These are phyloP conservation scores for Orbilia javanica DNA, from an alignment of 2,329 filamentous ascomycete species.

Conservation along the genomic window DNA sequence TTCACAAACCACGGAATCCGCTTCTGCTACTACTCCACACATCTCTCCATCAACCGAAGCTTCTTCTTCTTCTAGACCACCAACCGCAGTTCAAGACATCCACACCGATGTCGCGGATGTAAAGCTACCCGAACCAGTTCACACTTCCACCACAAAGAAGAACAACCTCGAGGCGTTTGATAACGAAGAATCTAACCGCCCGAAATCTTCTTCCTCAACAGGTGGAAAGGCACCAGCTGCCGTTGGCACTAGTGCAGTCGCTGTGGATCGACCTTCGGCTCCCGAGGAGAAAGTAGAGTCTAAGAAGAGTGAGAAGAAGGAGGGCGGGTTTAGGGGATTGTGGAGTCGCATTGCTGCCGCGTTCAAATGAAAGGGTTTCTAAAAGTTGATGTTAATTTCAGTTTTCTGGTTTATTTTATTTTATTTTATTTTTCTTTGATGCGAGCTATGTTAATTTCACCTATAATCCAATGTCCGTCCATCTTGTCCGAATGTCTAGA, in stretches of 20 bases:
- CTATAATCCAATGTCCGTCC: neutral
- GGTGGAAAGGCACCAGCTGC: conserved; percentile 2
- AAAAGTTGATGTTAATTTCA: neutral
- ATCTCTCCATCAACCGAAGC: conserved; percentile 23
- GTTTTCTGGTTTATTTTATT: too few relatives aligned
- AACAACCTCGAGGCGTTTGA: conserved; percentile 1
- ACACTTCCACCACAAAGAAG: neutral
- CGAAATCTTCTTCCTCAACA: neutral
- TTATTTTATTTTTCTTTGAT: neutral
- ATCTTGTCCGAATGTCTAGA: neutral
- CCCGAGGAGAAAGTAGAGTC: conserved; percentile 3
- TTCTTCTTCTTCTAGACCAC: conserved; percentile 26
- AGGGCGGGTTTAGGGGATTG: conserved; percentile 22
- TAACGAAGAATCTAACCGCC: neutral
- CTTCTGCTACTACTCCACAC: neutral
- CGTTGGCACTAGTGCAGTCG: neutral
- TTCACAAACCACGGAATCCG: neutral
- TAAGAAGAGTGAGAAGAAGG: conserved; percentile 12
- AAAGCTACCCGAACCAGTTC: conserved; percentile 23
- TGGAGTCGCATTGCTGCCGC: conserved; percentile 38
- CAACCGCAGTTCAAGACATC: conserved; percentile 25
- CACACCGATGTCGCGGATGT: conserved; percentile 28
- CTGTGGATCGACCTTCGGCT: neutral
- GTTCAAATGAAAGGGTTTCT: conserved; percentile 35
- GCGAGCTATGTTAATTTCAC: neutral